These are phyloP conservation scores for Leptomonas seymouri DNA, from an alignment of 208 protist genomes.

Conservation along the genomic window DNA sequence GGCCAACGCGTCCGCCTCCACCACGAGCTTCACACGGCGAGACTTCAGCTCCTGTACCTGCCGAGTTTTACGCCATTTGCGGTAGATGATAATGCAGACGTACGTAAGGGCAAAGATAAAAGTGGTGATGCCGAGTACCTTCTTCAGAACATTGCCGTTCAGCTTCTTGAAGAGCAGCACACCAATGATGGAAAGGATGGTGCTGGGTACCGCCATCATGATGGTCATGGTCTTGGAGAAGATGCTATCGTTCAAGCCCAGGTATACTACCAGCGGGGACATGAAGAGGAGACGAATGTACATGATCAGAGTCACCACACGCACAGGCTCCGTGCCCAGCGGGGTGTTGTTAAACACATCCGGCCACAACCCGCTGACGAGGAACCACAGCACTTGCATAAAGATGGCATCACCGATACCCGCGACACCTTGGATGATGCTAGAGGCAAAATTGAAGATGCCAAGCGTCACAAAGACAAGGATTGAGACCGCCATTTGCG, in stretches of 20 bases:
- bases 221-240: conserved; percentile 60
- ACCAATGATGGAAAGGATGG: conserved; percentile 49
- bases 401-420: conserved; percentile 69
- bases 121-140: conserved; percentile 50
- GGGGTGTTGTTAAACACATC: conserved; percentile 42
- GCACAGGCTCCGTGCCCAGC: conserved; percentile 43
- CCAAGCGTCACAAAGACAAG: conserved; percentile 40
- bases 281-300: conserved; percentile 66
- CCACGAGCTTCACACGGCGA: conserved; percentile 41
- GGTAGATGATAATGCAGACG: conserved; percentile 42
- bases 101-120: conserved; percentile 49
- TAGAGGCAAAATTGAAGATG: conserved; percentile 48
- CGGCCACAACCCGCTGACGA: conserved; percentile 27
- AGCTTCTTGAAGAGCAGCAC: conserved; percentile 44
- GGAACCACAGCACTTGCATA: conserved; percentile 56
- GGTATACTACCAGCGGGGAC: conserved; percentile 52
- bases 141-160: conserved; percentile 26
- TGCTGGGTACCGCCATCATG: conserved; percentile 61
- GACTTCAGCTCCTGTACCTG: conserved; percentile 38
- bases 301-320: conserved; percentile 56
- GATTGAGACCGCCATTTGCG: conserved; percentile 9
- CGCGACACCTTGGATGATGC: conserved; percentile 57
- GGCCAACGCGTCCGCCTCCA: conserved; percentile 44
- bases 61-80: conserved; percentile 35
- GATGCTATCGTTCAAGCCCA: conserved; percentile 50